Conservation (phyloP, 768 basidiomycete species). For the Mycena amicta region DNA sequence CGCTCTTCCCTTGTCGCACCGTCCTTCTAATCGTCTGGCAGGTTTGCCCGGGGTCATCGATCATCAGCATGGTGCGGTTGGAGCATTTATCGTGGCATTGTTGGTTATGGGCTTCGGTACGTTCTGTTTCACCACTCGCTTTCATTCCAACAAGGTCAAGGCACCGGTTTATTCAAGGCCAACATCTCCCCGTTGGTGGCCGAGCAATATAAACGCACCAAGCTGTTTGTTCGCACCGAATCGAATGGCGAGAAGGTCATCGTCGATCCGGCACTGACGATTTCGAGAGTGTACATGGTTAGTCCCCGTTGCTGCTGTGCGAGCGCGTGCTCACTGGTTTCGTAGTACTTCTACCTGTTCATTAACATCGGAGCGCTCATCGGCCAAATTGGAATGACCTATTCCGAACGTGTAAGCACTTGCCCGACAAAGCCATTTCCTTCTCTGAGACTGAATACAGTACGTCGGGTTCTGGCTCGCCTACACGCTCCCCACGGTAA, state of each 20-base stretch:
- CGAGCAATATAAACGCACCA: slow-evolving; percentile 67
- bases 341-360: slow-evolving; percentile 64
- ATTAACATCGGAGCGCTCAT: slow-evolving; percentile 66
- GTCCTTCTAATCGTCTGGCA: neutral
- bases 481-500: slow-evolving; percentile 62
- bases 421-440: too few relatives aligned
- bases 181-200: slow-evolving; percentile 81
- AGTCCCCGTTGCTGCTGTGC: slow-evolving; percentile 16
- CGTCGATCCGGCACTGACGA: slow-evolving; percentile 70
- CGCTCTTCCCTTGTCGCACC: neutral
- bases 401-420: slow-evolving; percentile 59
- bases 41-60: slow-evolving; percentile 55
- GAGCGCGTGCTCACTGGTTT: too few relatives aligned
- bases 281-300: slow-evolving; percentile 76
- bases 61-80: slow-evolving; percentile 46
- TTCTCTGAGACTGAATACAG: slow-evolving; percentile 29
- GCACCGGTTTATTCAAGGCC: slow-evolving; percentile 74
- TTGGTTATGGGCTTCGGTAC: slow-evolving; percentile 57
- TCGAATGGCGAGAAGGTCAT: slow-evolving; percentile 69
- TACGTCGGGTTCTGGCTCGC: slow-evolving; percentile 70
- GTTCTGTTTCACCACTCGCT: neutral
- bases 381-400: slow-evolving; percentile 36
- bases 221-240: slow-evolving; percentile 52
- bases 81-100: slow-evolving; percentile 59
- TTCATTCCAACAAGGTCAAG: slow-evolving; percentile 28